A percentile compares a stretch with the other conserved stretches of the same genome.
phyloP scores from a whole-genome alignment of 1,139 yeast species.

The Saccharomyces pastorianus region DNA sequence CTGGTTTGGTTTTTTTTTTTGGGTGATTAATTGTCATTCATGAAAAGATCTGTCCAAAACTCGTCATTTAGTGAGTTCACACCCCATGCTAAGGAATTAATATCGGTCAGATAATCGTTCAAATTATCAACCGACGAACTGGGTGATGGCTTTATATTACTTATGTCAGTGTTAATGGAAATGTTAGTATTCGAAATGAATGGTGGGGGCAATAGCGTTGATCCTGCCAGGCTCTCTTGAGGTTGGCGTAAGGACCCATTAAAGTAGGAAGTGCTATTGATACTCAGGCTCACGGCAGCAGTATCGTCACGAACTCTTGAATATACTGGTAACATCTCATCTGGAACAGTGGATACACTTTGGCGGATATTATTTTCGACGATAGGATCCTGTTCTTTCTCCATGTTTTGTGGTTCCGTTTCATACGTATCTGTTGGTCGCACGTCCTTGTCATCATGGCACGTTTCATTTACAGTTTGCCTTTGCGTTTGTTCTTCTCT shows the following conservation, averaged over 20 bases:
- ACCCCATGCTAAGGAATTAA: constrained; percentile 22
- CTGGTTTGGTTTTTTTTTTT: neutral
- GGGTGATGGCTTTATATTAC: constrained; percentile 12
- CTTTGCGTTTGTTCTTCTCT: neutral
- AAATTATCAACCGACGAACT: constrained; percentile 19
- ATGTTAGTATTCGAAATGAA: neutral
- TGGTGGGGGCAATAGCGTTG: neutral
- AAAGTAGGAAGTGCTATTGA: neutral
- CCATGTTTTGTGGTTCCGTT: neutral
- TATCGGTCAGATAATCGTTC: constrained; percentile 23
- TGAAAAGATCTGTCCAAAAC: constrained; percentile 27
- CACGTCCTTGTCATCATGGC: neutral
- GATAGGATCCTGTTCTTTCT: neutral
- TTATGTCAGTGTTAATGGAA: constrained; percentile 1
- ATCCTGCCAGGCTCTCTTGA: neutral
- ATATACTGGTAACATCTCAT: constrained; percentile 1
- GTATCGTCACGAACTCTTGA: neutral
- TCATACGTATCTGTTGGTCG: neutral
- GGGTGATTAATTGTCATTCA: constrained; percentile 12
- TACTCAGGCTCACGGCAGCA: neutral
- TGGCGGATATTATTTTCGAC: neutral
- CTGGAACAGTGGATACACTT: neutral
- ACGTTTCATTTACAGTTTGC: neutral
- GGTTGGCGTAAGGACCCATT: neutral
- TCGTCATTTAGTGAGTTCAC: constrained; percentile 27